Base-by-base conservation (phyloP, 345 rosid species). In the Noccaea caerulescens region DNA sequence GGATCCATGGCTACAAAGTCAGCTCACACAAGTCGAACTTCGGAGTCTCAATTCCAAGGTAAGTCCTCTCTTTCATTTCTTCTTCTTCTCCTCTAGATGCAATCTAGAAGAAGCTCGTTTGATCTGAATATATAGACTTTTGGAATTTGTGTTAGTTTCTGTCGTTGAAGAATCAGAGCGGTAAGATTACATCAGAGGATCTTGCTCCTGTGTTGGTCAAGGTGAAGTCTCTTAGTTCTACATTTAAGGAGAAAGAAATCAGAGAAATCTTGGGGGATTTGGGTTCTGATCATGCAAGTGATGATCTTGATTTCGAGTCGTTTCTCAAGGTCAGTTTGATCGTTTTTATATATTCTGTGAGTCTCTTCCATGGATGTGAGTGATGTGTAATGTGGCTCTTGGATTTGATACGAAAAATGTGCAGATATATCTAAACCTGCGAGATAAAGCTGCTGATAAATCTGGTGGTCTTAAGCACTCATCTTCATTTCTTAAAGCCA, bases 1-100 rank as follows among this genome's bases (percentile, higher is more conserved):
- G 6, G 99, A 93, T 81, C 91, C 85, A 75, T 83, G 79, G 96
- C 85, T 91, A 49, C 96, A 91, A 72, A 85, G 93, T 65, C 96
- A 91, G 79, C 92, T 91, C 59, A 88, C 91, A 7, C 99, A 94
- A 80, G 94, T 88, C 43, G 97, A 94, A 73, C 97, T 91, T 72
- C 89, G 93, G 34, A 80, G 90, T 83, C 96, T 94, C 50, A 82
- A 83, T 59, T 72, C 97, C 14, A 91, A 88, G 77, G 99, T 88
- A 9, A 32, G 2, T 65, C 8, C 7, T 32, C 39, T 63, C 0
- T 58, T 14, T 55, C 30, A 27, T 1, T 45, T 4, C 0, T 16
- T 1, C 3, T 8, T 8, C 43, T 10, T 54, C 8, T n/a, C 38
- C 27, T 12, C 7, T 47, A 10, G 46, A 39, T 53, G n/a, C 42